Percentiles rank a stretch among this genome's conserved stretches.
phyloP scores from a whole-genome alignment of 129 eudicot genomes.

The Centella asiatica region DNA sequence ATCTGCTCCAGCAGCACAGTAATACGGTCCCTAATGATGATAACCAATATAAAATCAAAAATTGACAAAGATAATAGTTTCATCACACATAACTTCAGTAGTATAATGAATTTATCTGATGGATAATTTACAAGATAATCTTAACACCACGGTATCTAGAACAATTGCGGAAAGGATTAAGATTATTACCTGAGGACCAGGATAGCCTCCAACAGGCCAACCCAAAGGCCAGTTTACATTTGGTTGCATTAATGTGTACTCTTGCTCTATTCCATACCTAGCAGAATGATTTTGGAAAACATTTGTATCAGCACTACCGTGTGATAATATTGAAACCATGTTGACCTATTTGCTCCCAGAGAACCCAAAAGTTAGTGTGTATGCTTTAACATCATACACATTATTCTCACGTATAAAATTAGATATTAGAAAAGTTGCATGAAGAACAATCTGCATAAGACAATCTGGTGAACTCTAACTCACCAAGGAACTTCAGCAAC shows the following conservation, averaged over 20 bases:
- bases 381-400: background rate
- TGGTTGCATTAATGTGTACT: constrained; percentile 85
- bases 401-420: background rate
- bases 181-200: constrained; percentile 90
- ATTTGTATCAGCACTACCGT: constrained; percentile 7
- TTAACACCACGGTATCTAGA: background rate
- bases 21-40: constrained; percentile 72
- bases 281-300: constrained; percentile 11
- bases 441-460: background rate
- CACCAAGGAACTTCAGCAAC: constrained; percentile 72
- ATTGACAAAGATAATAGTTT: background rate
- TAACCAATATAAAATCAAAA: background rate
- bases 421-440: background rate
- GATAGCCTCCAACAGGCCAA: constrained; percentile 98
- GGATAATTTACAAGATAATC: background rate
- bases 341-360: background rate
- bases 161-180: background rate
- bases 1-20: constrained; percentile 98
- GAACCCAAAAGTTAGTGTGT: background rate
- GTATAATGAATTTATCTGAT: background rate
- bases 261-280: constrained; percentile 98
- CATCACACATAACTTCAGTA: background rate
- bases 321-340: background rate
- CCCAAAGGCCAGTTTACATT: constrained; percentile 94
- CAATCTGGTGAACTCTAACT: background rate